Percentiles rank a stretch among this genome's conserved stretches.
phyloP scores from a whole-genome alignment of 2,329 filamentous ascomycete species.

The Aspergillus terreus region DNA sequence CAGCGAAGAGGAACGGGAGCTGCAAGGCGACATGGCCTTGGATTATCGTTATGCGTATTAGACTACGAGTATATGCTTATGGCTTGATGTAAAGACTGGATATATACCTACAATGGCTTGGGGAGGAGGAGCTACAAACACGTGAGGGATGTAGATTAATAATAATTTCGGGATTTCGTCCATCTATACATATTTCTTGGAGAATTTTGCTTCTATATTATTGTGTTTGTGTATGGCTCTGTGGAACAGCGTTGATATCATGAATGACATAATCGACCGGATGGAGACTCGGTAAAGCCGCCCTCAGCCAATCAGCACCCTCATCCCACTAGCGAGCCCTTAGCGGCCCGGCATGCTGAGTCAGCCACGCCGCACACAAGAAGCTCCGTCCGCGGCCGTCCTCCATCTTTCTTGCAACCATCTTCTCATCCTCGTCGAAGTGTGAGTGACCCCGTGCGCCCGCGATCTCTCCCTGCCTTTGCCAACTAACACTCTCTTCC shows the following conservation, averaged over 20 bases:
- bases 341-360: slow-evolving; percentile 31
- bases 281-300: slow-evolving; percentile 18
- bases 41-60: slow-evolving; percentile 40
- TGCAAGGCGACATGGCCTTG: slow-evolving; percentile 40
- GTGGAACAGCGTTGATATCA: not conserved
- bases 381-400: slow-evolving; percentile 27
- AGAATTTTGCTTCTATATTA: too few species aligned
- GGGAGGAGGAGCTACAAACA: not conserved
- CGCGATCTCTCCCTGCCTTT: slow-evolving; percentile 3
- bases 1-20: slow-evolving; percentile 31
- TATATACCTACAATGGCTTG: slow-evolving; percentile 1
- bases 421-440: slow-evolving; percentile 45
- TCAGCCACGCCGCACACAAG: slow-evolving; percentile 41
- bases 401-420: slow-evolving; percentile 39
- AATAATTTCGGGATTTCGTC: too few species aligned
- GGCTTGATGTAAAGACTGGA: not conserved
- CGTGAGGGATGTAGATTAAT: too few species aligned
- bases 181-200: too few species aligned
- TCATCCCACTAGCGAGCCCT: slow-evolving; percentile 25
- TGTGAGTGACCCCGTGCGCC: slow-evolving; percentile 27
- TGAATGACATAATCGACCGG: slow-evolving; percentile 11
- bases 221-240: not conserved
- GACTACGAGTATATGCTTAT: not conserved
- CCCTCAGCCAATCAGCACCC: slow-evolving; percentile 14
- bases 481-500: slow-evolving; percentile 15